Base-by-base conservation (phyloP, 495 filamentous ascomycete species). In the Lasiosphaeria miniovina region DNA sequence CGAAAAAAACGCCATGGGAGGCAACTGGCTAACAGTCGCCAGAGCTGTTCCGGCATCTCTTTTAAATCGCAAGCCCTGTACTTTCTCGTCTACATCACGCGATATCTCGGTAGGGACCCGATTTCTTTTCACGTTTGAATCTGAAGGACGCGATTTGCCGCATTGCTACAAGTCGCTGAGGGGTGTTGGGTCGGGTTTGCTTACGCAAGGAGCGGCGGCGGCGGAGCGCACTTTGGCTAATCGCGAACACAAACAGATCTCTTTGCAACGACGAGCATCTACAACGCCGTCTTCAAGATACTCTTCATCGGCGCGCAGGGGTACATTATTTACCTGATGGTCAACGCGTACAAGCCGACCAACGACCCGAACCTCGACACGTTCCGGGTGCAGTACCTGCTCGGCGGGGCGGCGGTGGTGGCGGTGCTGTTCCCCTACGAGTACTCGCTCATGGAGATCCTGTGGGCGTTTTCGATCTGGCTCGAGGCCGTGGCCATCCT, bases 401-500 rank as follows among this genome's bases (percentile, higher is more conserved):
- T 98, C 32, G 90, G 82, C 38, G 88, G 86, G 62, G 90, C 90
- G 58, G 84, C 82, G 12, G 77, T 91, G 36, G 77, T 98, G 34
- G 93, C 88, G 6, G 61, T 97, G 52, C 70, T 96, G n/a, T 88
- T 92, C 68, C 91, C 94, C 0, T 90, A 90, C 72, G 76, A 83
- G 64, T 97, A 94, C 71, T 87, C 83, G 4, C 53, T 76, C 32
- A 71, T 67, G 60, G 80, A 97, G 86, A 91, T 98, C 54, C 81
- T 92, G 53, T 98, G 94, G 94, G 87, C 95, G 3, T 97, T 98
- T 72, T 93, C 88, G 3, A 96, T 98, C 69, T 98, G 94, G 94
- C 82, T 98, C 35, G 94, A 98, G 76, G 86, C 88, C 2, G 94
- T 98, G 7, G 94, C 94, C 15, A 97, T 98, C 68, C 84, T 98